Conservation (phyloP, 176 grass and related monocot genomes). For the Musa troglodytarum region DNA sequence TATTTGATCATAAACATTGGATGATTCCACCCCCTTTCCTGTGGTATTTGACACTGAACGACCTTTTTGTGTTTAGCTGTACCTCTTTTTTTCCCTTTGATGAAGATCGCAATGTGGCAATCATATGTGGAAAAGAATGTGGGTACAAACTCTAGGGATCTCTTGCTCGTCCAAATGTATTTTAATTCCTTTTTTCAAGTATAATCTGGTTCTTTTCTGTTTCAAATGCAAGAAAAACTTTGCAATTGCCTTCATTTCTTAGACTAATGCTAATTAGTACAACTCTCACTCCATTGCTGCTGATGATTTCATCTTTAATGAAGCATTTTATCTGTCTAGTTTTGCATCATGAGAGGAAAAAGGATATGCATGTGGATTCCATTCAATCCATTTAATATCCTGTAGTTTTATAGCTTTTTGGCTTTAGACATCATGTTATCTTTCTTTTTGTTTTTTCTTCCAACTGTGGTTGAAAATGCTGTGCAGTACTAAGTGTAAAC, state of each 20-base stretch:
- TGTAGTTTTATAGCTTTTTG: not conserved
- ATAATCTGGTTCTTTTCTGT: not conserved
- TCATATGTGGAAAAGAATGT: too few relatives aligned
- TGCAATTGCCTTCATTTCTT: not conserved
- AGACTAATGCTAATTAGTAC: not conserved
- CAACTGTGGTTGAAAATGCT: not conserved
- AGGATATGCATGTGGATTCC: not conserved
- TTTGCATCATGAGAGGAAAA: too few relatives aligned
- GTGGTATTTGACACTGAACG: too few relatives aligned
- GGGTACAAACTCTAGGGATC: not conserved
- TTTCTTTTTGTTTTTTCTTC: not conserved
- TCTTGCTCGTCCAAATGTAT: not conserved
- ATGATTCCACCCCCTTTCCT: too few relatives aligned
- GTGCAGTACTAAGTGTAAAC: slow-evolving; percentile 15
- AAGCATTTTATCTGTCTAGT: not conserved
- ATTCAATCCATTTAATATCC: not conserved
- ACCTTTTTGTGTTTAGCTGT: too few relatives aligned
- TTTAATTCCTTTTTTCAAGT: not conserved
- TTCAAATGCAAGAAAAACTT: not conserved
- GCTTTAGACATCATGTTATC: not conserved
- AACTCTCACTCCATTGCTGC: not conserved
- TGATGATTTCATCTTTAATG: not conserved
- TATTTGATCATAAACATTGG: too few relatives aligned
- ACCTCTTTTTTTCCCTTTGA: too few relatives aligned
- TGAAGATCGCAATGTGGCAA: too few relatives aligned